phyloP scores from a whole-genome alignment of 2,329 filamentous ascomycete species.

The Penicillium sp. region DNA sequence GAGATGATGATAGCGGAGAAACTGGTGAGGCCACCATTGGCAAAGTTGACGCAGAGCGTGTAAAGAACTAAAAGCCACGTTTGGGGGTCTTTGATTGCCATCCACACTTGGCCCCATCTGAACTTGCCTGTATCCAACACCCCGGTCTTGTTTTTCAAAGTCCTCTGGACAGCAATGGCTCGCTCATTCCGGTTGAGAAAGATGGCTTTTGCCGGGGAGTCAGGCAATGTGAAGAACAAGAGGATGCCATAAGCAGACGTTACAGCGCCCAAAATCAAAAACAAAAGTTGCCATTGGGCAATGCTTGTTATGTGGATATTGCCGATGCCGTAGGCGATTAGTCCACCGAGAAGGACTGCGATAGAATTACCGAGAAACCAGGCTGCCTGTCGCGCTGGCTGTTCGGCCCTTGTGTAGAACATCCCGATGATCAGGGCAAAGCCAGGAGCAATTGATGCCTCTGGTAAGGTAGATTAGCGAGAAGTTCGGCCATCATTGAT shows the following conservation, averaged over 20 bases:
- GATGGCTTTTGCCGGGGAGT: slow-evolving; percentile 38
- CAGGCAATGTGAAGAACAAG: slow-evolving; percentile 23
- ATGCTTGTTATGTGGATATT: slow-evolving; percentile 10
- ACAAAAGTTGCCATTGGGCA: slow-evolving; percentile 14
- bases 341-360: slow-evolving; percentile 18
- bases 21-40: slow-evolving; percentile 36
- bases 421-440: slow-evolving; percentile 40
- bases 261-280: slow-evolving; percentile 15
- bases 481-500: too few species aligned
- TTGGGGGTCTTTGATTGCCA: slow-evolving; percentile 30
- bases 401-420: slow-evolving; percentile 36
- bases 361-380: slow-evolving; percentile 38
- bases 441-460: slow-evolving; percentile 31
- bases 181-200: slow-evolving; percentile 44
- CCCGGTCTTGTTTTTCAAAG: slow-evolving; percentile 51
- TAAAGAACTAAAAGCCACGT: slow-evolving; percentile 35
- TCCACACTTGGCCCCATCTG: slow-evolving; percentile 42
- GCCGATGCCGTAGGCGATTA: slow-evolving; percentile 18
- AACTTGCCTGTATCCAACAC: slow-evolving; percentile 51
- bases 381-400: slow-evolving; percentile 33
- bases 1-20: slow-evolving; percentile 37
- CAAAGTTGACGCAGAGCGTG: slow-evolving; percentile 33
- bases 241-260: slow-evolving; percentile 12
- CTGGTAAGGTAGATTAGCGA: background rate
- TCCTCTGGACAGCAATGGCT: slow-evolving; percentile 51